Conservation (phyloP, 805 yeast genomes). For the Saturnispora zaruensis region DNA sequence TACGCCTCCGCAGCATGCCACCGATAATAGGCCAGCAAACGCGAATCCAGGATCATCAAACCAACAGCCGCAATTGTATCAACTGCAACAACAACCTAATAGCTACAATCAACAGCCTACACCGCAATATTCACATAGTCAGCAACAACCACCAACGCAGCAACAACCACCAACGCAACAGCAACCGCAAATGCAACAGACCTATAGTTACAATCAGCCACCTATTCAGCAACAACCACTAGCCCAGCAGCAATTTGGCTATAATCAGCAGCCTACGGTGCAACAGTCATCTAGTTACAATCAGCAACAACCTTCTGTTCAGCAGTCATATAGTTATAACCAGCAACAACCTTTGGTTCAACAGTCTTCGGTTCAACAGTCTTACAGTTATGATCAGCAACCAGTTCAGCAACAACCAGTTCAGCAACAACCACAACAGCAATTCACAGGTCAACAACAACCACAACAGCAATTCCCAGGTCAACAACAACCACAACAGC, state of each 20-base stretch:
- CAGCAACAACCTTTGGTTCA: slow-evolving; percentile 11
- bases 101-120: not conserved
- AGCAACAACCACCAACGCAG: slow-evolving; percentile 6
- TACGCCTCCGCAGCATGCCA: slow-evolving; percentile 16
- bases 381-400: slow-evolving; percentile 5
- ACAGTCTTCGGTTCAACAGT: slow-evolving; percentile 8
- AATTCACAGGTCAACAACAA: slow-evolving; percentile 9
- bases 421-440: slow-evolving; percentile 13
- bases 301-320: slow-evolving; percentile 11
- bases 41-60: slow-evolving; percentile 15
- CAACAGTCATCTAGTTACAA: slow-evolving; percentile 9
- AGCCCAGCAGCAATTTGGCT: slow-evolving; percentile 8
- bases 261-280: slow-evolving; percentile 9
- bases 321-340: slow-evolving; percentile 13
- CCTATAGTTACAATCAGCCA: slow-evolving; percentile 12
- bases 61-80: not conserved
- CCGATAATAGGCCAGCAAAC: slow-evolving; percentile 7
- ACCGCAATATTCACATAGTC: not conserved
- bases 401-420: not conserved
- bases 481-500: slow-evolving; percentile 5
- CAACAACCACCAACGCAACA: slow-evolving; percentile 12
- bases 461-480: slow-evolving; percentile 2
- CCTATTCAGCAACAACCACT: slow-evolving; percentile 12
- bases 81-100: not conserved
- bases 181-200: slow-evolving; percentile 15